phyloP scores from a whole-genome alignment of 305 asterid species.

The Ilex paraguariensis region DNA sequence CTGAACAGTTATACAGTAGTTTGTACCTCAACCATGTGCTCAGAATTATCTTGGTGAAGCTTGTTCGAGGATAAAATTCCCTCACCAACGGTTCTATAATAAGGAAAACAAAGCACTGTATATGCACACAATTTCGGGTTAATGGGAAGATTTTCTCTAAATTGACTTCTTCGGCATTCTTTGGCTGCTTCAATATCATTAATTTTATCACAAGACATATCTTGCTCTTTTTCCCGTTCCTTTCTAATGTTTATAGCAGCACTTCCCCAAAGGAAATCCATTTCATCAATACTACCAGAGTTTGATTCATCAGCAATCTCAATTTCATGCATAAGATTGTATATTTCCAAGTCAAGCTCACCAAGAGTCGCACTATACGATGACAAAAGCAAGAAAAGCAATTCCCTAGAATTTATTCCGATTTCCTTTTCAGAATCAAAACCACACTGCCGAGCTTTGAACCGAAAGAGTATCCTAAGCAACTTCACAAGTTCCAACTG shows the following conservation, averaged over 20 bases:
- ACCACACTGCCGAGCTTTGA: conserved; percentile 39
- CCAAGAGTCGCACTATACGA: conserved; percentile 72
- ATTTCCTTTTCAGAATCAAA: conserved; percentile 40
- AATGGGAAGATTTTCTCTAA: conserved; percentile 77
- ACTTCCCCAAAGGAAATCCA: conserved; percentile 83
- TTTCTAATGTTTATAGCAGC: conserved; percentile 53
- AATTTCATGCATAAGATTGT: conserved; percentile 56
- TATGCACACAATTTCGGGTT: conserved; percentile 83
- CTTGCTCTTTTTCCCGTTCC: conserved; percentile 43
- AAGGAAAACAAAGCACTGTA: conserved; percentile 78
- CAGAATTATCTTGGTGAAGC: conserved; percentile 34
- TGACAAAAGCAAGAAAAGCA: conserved; percentile 63
- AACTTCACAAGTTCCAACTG: conserved; percentile 77
- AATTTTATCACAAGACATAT: conserved; percentile 24
- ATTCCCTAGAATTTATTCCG: conserved; percentile 57
- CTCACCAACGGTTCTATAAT: conserved; percentile 36
- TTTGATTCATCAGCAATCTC: conserved; percentile 49
- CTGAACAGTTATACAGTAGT: no score
- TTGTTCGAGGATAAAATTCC: conserved; percentile 21
- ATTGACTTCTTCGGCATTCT: conserved; percentile 48
- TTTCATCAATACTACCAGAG: conserved; percentile 51
- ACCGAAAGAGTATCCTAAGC: conserved; percentile 59
- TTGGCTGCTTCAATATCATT: conserved; percentile 36
- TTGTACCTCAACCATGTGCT: conserved; percentile 45
- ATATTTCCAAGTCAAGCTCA: conserved; percentile 75